phyloP scores from a whole-genome alignment of 495 filamentous ascomycete genomes.

The Chaetomidium leptoderma region DNA sequence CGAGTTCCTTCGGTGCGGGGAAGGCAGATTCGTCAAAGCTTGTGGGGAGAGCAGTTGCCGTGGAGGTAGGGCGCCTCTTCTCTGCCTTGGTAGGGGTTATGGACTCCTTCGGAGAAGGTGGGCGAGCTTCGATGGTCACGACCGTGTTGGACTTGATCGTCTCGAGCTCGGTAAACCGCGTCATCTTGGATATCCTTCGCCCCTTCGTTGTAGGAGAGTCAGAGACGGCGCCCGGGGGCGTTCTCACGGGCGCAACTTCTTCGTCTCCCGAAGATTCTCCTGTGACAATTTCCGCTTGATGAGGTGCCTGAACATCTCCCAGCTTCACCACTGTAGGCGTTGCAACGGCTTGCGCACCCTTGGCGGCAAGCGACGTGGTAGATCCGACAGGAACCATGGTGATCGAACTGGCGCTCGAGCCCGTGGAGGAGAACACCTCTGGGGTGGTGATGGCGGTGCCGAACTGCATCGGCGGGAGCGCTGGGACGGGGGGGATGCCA shows the following conservation, averaged over 20 bases:
- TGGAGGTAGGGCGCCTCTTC: constrained; percentile 9
- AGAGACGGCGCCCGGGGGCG: neutral
- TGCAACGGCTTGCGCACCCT: constrained; percentile 6
- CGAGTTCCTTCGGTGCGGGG: constrained; percentile 13
- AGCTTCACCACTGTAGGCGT: neutral
- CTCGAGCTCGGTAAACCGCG: constrained; percentile 24
- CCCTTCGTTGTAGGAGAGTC: constrained; percentile 7
- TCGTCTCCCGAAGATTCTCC: constrained; percentile 6
- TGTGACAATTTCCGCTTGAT: neutral
- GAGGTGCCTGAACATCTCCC: neutral
- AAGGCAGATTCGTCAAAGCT: constrained; percentile 21
- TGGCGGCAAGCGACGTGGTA: constrained; percentile 14
- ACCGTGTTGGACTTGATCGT: constrained; percentile 26
- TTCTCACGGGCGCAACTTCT: neutral
- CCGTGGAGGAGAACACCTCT: constrained; percentile 10
- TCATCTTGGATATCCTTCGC: constrained; percentile 16
- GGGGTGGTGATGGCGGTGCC: constrained; percentile 19
- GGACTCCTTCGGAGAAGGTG: neutral
- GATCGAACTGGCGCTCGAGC: constrained; percentile 21
- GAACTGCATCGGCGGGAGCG: constrained; percentile 26
- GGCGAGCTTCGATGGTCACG: constrained; percentile 5
- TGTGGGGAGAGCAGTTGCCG: constrained; percentile 16
- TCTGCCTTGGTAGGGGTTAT: no score
- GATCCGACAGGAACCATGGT: constrained; percentile 22
- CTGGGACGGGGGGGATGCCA: constrained; percentile 31